Percentiles rank a stretch among this genome's conserved stretches.
These are phyloP conservation scores for Cladosporium sphaerospermum DNA, from an alignment of 2,329 filamentous ascomycete species.

Conservation along the genomic window DNA sequence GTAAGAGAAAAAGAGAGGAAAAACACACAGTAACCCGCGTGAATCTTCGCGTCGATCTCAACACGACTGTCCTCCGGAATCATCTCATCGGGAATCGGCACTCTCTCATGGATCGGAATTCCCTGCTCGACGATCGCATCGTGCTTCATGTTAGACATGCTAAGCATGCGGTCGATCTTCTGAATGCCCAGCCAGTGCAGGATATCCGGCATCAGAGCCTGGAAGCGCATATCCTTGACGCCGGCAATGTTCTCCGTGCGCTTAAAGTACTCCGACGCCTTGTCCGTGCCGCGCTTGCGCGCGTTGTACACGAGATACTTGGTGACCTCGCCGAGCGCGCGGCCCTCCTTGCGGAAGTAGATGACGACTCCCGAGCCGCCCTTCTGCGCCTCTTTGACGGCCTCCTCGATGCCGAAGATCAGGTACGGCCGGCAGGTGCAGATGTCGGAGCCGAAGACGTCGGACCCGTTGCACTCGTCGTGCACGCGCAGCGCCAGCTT, in stretches of 20 bases:
- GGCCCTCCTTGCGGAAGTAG: slow-evolving; percentile 96
- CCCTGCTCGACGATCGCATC: slow-evolving; percentile 81
- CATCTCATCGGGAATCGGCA: slow-evolving; percentile 87
- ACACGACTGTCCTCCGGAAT: slow-evolving; percentile 92
- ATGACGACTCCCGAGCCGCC: slow-evolving; percentile 93
- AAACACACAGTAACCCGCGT: slow-evolving; percentile 69
- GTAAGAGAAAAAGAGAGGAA: not conserved
- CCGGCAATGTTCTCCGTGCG: slow-evolving; percentile 97
- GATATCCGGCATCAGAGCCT: slow-evolving; percentile 88
- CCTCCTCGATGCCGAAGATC: slow-evolving; percentile 94
- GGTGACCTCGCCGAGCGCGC: slow-evolving; percentile 89
- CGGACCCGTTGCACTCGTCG: slow-evolving; percentile 88
- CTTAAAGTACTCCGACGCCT: slow-evolving; percentile 87
- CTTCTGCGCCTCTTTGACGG: slow-evolving; percentile 91
- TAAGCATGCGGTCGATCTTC: slow-evolving; percentile 97
- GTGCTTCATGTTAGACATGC: slow-evolving; percentile 97
- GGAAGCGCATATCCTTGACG: slow-evolving; percentile 94
- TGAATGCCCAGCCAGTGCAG: slow-evolving; percentile 97
- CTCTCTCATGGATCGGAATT: slow-evolving; percentile 80
- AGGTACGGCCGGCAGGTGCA: slow-evolving; percentile 95
- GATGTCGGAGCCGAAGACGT: slow-evolving; percentile 96
- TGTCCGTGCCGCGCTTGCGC: slow-evolving; percentile 69
- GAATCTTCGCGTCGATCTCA: slow-evolving; percentile 99
- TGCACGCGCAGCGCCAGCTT: slow-evolving; percentile 79
- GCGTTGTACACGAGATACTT: slow-evolving; percentile 82